Percentiles rank a stretch among this genome's conserved stretches.
phyloP scores from a whole-genome alignment of 805 yeast genomes.

The Candida chauliodis region DNA sequence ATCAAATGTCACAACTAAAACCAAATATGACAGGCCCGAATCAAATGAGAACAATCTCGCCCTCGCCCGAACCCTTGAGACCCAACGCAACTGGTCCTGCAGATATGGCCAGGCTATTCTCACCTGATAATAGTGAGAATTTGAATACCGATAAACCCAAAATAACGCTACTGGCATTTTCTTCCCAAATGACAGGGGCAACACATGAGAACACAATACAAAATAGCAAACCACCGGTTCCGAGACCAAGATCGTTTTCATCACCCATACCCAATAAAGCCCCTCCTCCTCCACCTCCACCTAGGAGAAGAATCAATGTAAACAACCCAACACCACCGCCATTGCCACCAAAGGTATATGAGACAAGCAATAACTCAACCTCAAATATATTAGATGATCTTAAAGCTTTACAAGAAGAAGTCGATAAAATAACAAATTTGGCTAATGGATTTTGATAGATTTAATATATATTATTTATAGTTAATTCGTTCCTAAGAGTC shows the following conservation, averaged over 20 bases:
- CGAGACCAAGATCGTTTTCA: conserved; percentile 26
- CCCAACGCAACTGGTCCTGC: conserved; percentile 30
- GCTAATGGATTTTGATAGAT: conserved; percentile 38
- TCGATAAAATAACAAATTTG: conserved; percentile 50
- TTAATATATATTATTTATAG: conserved; percentile 3
- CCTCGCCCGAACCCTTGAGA: conserved; percentile 20
- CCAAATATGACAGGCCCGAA: conserved; percentile 49
- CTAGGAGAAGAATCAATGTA: conserved; percentile 25
- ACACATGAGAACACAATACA: conserved; percentile 32
- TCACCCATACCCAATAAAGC: conserved; percentile 13
- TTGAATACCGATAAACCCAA: conserved; percentile 18
- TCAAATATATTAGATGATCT: conserved; percentile 61
- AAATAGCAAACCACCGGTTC: conserved; percentile 35
- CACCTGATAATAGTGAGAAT: conserved; percentile 15
- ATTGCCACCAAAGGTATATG: conserved; percentile 12
- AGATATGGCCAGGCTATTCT: conserved; percentile 32
- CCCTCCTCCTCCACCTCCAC: conserved; percentile 42
- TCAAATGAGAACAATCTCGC: conserved; percentile 33
- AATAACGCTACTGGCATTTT: conserved; percentile 36
- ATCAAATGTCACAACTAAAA: conserved; percentile 34
- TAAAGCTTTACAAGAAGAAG: conserved; percentile 66
- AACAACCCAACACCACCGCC: conserved; percentile 25
- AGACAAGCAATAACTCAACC: conserved; percentile 26
- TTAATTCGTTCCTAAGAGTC: too few species aligned
- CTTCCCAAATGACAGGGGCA: conserved; percentile 40